These are phyloP conservation scores for Samsoniella hepiali DNA, from an alignment of 2,329 filamentous ascomycete species.

Conservation along the genomic window DNA sequence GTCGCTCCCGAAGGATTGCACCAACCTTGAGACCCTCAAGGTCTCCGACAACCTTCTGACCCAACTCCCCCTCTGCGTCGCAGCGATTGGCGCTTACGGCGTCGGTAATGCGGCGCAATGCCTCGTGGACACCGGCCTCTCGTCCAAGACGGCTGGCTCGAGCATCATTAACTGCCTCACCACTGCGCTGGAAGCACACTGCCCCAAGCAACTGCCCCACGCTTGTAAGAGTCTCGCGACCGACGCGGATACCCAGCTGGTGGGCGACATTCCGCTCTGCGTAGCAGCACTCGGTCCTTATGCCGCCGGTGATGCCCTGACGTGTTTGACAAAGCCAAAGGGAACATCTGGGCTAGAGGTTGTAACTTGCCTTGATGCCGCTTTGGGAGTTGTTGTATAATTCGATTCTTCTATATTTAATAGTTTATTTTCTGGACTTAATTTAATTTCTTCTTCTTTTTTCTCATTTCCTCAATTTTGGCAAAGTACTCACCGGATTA, in stretches of 20 bases:
- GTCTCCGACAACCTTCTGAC: neutral
- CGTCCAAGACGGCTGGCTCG: neutral
- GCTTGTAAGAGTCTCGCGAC: neutral
- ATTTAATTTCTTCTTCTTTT: neutral
- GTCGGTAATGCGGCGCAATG: constrained; percentile 12
- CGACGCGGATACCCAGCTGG: neutral
- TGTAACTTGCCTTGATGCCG: constrained; percentile 4
- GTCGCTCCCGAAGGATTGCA: neutral
- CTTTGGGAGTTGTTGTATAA: constrained; percentile 4
- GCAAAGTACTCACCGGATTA: too few relatives aligned
- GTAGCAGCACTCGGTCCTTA: constrained; percentile 5
- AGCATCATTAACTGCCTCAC: constrained; percentile 8
- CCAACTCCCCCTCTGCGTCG: neutral
- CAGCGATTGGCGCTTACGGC: neutral
- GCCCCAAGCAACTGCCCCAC: neutral
- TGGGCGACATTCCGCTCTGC: constrained; percentile 5
- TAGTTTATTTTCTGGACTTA: neutral
- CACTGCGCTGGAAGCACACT: neutral
- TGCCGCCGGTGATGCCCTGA: constrained; percentile 3
- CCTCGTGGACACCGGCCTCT: neutral
- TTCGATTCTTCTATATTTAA: neutral
- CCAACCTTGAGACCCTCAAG: neutral
- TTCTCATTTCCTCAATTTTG: too few relatives aligned
- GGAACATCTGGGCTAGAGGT: neutral
- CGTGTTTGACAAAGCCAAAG: neutral